phyloP scores from a whole-genome alignment of 139 green algal species.

The Protoeuglena noctilucae region DNA sequence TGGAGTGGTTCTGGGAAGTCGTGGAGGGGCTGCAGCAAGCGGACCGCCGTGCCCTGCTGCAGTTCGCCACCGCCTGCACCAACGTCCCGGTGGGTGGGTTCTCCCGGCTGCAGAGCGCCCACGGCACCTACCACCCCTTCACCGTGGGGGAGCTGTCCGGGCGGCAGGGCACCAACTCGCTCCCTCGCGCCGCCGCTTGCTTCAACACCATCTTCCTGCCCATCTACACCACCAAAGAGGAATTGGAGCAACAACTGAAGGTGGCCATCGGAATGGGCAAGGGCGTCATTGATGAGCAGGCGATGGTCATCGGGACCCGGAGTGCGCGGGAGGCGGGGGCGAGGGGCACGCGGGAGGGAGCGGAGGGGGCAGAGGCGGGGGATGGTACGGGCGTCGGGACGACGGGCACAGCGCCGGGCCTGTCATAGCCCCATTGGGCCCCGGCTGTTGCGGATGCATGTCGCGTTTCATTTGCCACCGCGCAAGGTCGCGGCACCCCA shows the following conservation, averaged over 20 bases:
- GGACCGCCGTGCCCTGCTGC: slow-evolving; percentile 9
- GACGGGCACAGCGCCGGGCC: no score
- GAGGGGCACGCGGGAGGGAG: no score
- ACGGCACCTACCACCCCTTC: slow-evolving; percentile 19
- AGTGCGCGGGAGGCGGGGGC: no score
- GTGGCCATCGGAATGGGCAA: slow-evolving; percentile 7
- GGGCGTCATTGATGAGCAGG: background rate
- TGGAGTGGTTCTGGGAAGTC: slow-evolving; percentile 18
- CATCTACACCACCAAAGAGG: slow-evolving; percentile 6
- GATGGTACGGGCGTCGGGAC: no score
- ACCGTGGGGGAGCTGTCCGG: slow-evolving; percentile 11
- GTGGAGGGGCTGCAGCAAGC: background rate
- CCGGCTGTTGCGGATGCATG: no score
- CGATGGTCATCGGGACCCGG: background rate
- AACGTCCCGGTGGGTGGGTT: slow-evolving; percentile 19
- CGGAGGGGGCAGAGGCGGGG: no score
- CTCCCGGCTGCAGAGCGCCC: slow-evolving; percentile 17
- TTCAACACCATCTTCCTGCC: slow-evolving; percentile 29
- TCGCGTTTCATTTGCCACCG: no score
- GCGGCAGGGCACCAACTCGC: slow-evolving; percentile 8
- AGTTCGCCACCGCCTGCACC: slow-evolving; percentile 16
- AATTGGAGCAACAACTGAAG: slow-evolving; percentile 8
- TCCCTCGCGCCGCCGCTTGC: slow-evolving; percentile 19
- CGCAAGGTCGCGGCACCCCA: no score
- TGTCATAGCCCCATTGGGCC: no score